Evolutionary conservation across 768 basidiomycete species (phyloP).

Genomic region (Melanogaster broomeanus): DNA sequence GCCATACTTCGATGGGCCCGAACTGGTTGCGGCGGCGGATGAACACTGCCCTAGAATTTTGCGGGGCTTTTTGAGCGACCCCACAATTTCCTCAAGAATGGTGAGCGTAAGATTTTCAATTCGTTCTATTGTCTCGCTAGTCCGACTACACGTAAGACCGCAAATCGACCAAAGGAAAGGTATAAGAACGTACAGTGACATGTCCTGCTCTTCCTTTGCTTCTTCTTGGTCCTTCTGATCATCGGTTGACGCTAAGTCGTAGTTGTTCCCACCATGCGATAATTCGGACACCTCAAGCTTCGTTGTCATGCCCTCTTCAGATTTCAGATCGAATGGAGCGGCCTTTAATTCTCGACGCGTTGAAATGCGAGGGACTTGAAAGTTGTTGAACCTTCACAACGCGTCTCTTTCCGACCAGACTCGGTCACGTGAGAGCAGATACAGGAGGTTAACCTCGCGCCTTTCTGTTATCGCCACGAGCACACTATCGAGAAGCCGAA

Average conservation of each 20-base stretch:
- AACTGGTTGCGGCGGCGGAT: background rate
- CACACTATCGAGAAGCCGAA: too few species aligned
- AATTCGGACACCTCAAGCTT: background rate
- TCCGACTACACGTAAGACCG: background rate
- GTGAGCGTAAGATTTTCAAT: conserved; percentile 33
- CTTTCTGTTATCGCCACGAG: too few species aligned
- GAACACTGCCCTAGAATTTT: background rate
- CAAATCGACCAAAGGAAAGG: too few species aligned
- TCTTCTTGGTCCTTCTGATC: conserved; percentile 16
- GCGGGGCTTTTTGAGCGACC: conserved; percentile 10
- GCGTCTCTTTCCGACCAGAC: too few species aligned
- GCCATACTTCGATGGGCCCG: conserved; percentile 5
- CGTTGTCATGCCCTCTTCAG: background rate
- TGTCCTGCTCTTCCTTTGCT: conserved; percentile 8
- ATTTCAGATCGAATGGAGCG: conserved; percentile 4
- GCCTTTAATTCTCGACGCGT: too few species aligned
- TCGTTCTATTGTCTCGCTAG: conserved; percentile 24
- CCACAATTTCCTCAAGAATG: conserved; percentile 34
- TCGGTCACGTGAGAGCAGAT: too few species aligned
- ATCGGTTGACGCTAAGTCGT: background rate
- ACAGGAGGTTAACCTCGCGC: too few species aligned
- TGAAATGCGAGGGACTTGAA: too few species aligned
- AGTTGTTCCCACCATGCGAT: background rate
- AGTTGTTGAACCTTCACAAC: too few species aligned
- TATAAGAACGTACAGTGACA: conserved; percentile 1